Percentiles rank a stretch among this genome's conserved stretches.
These are phyloP conservation scores for Quercus glauca DNA, from an alignment of 306 rosid genomes.

Conservation along the genomic window DNA sequence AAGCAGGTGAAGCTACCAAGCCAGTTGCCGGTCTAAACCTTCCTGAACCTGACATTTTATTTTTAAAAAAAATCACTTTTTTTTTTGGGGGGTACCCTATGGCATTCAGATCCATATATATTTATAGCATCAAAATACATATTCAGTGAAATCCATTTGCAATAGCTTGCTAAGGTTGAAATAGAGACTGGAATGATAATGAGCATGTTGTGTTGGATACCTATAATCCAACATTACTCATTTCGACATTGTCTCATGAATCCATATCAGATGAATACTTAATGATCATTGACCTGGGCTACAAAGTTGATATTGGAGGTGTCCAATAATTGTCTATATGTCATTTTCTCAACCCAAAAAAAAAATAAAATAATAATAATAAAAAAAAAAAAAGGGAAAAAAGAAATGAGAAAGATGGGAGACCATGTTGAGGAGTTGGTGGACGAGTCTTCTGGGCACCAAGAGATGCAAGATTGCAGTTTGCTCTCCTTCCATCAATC, in stretches of 20 bases:
- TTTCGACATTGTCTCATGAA: neutral
- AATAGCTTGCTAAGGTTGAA: neutral
- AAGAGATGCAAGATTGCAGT: conserved; percentile 93
- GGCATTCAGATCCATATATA: conserved; percentile 13
- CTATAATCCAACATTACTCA: neutral
- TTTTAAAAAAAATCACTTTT: neutral
- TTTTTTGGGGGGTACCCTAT: neutral
- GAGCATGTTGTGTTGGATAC: neutral
- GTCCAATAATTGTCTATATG: neutral
- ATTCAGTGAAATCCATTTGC: neutral
- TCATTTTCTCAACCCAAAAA: neutral
- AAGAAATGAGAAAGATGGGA: conserved; percentile 15
- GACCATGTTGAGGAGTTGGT: conserved; percentile 70
- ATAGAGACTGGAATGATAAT: neutral
- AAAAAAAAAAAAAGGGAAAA: neutral
- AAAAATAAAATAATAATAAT: neutral
- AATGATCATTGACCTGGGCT: neutral
- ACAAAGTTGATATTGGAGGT: neutral
- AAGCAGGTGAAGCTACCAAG: conserved; percentile 53
- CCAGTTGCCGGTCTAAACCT: conserved; percentile 68
- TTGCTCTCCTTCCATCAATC: conserved; percentile 95
- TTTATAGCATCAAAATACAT: neutral
- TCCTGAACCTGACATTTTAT: conserved; percentile 40
- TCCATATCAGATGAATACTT: neutral
- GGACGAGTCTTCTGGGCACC: conserved; percentile 77